Evolutionary conservation across 2,329 filamentous ascomycete species (phyloP).

Genomic region (Exophiala spinifera): DNA sequence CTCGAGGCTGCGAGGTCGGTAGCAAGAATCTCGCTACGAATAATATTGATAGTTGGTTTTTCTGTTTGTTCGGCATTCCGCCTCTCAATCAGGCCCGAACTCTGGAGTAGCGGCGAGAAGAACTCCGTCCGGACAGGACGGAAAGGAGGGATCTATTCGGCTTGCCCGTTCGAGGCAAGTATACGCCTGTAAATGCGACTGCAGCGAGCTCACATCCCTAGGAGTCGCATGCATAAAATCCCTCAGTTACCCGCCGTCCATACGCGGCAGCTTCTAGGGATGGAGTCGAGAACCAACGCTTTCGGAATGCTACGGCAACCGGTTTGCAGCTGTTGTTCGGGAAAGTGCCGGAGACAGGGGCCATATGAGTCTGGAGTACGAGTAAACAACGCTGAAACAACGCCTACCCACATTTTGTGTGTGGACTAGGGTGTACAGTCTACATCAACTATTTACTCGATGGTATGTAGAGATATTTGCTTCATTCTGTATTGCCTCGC

Average conservation of each 20-base stretch:
- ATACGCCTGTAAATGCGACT: too few species aligned
- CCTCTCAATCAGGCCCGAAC: too few species aligned
- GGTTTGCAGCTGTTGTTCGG: not conserved
- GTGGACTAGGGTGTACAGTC: not conserved
- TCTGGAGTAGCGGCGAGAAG: too few species aligned
- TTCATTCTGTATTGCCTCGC: not conserved
- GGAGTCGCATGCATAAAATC: not conserved
- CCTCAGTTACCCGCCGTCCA: not conserved
- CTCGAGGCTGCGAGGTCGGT: too few species aligned
- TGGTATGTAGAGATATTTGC: not conserved
- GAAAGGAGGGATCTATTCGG: too few species aligned
- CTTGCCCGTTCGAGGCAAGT: too few species aligned
- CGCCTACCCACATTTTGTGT: slow-evolving; percentile 2
- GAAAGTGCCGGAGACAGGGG: slow-evolving; percentile 8
- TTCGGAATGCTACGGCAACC: slow-evolving; percentile 8
- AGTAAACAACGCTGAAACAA: slow-evolving; percentile 4
- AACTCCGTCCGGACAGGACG: too few species aligned
- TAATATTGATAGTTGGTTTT: too few species aligned
- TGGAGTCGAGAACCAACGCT: not conserved
- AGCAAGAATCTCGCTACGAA: too few species aligned
- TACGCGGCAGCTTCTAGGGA: not conserved
- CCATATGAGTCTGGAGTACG: too few species aligned
- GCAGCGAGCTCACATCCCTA: too few species aligned
- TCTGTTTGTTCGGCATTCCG: too few species aligned
- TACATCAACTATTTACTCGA: not conserved